Percentiles rank a stretch among this genome's conserved stretches.
phyloP scores from a whole-genome alignment of 2,329 filamentous ascomycete genomes.

The Talaromyces sp. region DNA sequence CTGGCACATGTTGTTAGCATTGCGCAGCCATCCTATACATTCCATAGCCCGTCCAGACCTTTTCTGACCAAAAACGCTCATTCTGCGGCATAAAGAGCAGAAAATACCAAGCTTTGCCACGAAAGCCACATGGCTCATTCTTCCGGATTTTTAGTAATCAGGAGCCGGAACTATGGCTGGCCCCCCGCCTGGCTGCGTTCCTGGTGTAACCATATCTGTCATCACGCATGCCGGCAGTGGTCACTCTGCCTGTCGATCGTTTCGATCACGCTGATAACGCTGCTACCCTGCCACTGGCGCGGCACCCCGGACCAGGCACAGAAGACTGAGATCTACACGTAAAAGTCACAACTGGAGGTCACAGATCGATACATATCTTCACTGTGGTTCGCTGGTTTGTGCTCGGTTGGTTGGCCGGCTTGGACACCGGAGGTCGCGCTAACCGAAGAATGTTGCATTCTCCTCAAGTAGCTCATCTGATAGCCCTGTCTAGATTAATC shows the following conservation, averaged over 20 bases:
- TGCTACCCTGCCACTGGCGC: not conserved
- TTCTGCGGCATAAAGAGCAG: not conserved
- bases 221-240: not conserved
- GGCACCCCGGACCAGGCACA: not conserved
- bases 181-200: not conserved
- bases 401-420: not conserved
- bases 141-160: not conserved
- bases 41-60: not conserved
- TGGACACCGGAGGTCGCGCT: not conserved
- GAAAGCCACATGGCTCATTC: not conserved
- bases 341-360: not conserved
- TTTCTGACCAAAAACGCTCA: not conserved
- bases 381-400: not conserved
- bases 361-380: not conserved
- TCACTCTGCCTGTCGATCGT: not conserved
- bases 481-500: not conserved
- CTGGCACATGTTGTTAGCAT: not conserved
- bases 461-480: not conserved
- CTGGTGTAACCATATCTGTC: slow-evolving; percentile 1
- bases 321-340: not conserved
- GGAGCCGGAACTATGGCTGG: not conserved
- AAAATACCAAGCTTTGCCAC: slow-evolving; percentile 1
- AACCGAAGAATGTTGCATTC: not conserved
- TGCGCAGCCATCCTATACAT: not conserved
- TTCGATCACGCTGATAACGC: slow-evolving; percentile 1